Base-by-base conservation (phyloP, 768 basidiomycete species). In the Fomitopsis serialis region DNA sequence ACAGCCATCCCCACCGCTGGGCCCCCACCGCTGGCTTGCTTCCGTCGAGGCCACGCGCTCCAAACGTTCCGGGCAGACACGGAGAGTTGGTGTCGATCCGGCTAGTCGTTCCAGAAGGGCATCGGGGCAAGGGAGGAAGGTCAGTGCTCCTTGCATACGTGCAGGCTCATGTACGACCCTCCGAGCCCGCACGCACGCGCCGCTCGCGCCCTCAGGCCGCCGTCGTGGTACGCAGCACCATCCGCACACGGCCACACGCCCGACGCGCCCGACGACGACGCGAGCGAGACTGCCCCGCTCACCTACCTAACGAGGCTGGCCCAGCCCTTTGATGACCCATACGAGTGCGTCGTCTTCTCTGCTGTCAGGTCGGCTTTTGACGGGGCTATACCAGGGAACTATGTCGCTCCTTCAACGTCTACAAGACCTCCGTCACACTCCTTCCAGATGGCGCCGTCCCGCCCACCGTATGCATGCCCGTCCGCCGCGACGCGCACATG, bases 391-490 rank as follows among this genome's bases (percentile, higher is more conserved):
- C 22, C 40, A 72, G 71, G 37, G 50, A 62, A 15, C 58, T 72
- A 36, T 73, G 63, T 53, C 60, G 58, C 56, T 63, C 58, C 37
- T 63, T 71, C 57, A 72, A 73, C 42, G 71, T 73, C 24, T 63
- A 61, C 25, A 65, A 62, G 51, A 54, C 54, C 36, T 48, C 56
- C 22, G 25, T 52, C 37, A 29, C n/a, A 6, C 54, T 68, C 32
- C 34, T 53, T 3, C 60, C 66, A 1, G 63, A 66, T 9, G 50
- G 60, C 53, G 47, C 60, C 12, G 60, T 78, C 2, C 80, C 77
- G 3, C 54, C 70, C 11, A 73, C 74, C 1, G 69, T 82, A 53
- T 74, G 78, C 56, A 74, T 84, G 68, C 71, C 70, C 22, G 69
- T 81, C 49, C 56, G 73, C 11, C 74, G 70, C 52, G 71, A 76